Percentiles rank a stretch among this genome's conserved stretches.
Conservation (phyloP, 805 yeast genomes). For the Phaffomyces thermotolerans region DNA sequence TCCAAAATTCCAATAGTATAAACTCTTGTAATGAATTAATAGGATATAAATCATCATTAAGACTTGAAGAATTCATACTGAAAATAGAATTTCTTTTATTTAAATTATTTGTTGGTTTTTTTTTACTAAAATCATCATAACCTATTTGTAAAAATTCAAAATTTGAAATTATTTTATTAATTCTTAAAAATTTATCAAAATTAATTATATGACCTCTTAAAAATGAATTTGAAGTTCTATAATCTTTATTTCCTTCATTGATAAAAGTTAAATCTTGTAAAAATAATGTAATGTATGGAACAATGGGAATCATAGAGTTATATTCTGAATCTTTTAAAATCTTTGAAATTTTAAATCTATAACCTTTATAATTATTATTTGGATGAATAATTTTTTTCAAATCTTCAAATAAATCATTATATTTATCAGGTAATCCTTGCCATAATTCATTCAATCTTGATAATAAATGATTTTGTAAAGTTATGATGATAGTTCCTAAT, state of each 20-base stretch:
- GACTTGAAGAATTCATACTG: conserved; percentile 16
- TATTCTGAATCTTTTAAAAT: conserved; percentile 38
- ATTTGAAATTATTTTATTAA: conserved; percentile 58
- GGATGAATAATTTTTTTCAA: conserved; percentile 67
- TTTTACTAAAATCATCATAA: conserved; percentile 28
- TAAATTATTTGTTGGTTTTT: conserved; percentile 6
- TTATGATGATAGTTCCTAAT: conserved; percentile 69
- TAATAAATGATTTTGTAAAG: conserved; percentile 65
- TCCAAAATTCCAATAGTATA: conserved; percentile 62
- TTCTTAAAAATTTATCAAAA: conserved; percentile 64
- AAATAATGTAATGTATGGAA: conserved; percentile 70
- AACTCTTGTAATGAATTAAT: conserved; percentile 38
- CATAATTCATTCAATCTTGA: conserved; percentile 57
- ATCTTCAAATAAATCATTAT: conserved; percentile 54
- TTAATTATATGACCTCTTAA: conserved; percentile 48
- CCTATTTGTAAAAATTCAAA: conserved; percentile 63
- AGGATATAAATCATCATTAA: conserved; percentile 26
- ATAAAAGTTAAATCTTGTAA: conserved; percentile 75
- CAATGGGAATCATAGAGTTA: conserved; percentile 46
- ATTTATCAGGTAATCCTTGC: conserved; percentile 51
- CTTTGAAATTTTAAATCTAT: conserved; percentile 54
- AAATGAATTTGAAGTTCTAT: conserved; percentile 49
- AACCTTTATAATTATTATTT: conserved; percentile 61
- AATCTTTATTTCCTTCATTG: conserved; percentile 74
- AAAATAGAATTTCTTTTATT: conserved; percentile 20